Base-by-base conservation (phyloP, 164 flowering plant genomes). In the Houttuynia cordata region DNA sequence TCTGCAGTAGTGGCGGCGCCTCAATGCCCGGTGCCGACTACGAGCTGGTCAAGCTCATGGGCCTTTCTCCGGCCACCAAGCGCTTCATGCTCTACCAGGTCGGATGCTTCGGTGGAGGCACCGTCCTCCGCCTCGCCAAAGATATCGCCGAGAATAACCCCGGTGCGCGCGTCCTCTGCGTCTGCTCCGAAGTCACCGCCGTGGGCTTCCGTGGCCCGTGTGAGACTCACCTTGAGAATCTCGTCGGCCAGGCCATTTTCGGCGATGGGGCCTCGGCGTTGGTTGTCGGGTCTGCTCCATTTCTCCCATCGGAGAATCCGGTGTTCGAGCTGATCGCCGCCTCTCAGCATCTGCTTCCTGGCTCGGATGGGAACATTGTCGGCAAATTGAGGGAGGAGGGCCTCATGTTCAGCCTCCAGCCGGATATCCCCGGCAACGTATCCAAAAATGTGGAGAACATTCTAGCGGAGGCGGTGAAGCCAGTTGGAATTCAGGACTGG, bases 11-110 rank as follows among this genome's bases (percentile, higher is more conserved):
- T 1, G 37, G 53, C 37, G 25, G 62, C 0, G 53, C 47, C 24
- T 15, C n/a, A 53, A 45, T 60, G 62, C 62, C 62, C n/a, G 62
- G 62, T 8, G 62, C 62, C 4, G 62, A 60, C 34, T 49, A 19
- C 30, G 23, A 49, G n/a, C 30, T 60, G 8, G 18, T 49, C 19
- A 45, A 49, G 30, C 34, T 45, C 17, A 23, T 60, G 13, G 53
- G 53, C 14, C 62, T 60, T 15, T 13, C 53, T 15, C 62, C 62
- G 7, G 23, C 53, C 7, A 41, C 25, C 53, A 45, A 60, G 25
- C 62, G 62, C 7, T 37, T 60, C 62, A 60, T 60, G 62, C 53
- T 60, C 25, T 60, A 60, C 37, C 56, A 51, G 20, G 40, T 37
- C 19, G 64, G 64, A 1, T 60, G 53, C 40, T 49, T 15, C 14